Base-by-base conservation (phyloP, 2,329 filamentous ascomycete genomes). In the Thielaviopsis ethacetica region DNA sequence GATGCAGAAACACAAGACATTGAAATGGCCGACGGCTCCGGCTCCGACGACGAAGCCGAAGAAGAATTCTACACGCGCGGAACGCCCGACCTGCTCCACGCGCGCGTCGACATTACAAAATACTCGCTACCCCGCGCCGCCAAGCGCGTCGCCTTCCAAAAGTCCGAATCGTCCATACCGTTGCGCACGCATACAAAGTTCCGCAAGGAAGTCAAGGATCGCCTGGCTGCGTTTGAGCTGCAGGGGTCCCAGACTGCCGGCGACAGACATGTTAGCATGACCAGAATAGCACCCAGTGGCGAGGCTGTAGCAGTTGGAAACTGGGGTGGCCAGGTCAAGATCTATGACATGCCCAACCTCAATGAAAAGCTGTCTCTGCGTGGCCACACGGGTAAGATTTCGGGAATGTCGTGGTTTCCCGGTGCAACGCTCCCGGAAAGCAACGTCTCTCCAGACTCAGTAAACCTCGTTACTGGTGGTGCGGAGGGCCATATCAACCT, bases 61-160 rank as follows among this genome's bases (percentile, higher is more conserved):
- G 90, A 97, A 67, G 93, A 98, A 65, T 98, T 96, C 70, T 98
- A 96, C 69, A 95, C 91, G 0, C 80, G 86, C 65, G 93, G 93
- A 2, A 81, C 83, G 1, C 76, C 81, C 3, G 83, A 84, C 49
- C 75, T 98, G 24, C 72, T 95, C 4, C 76, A 86, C 56, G 88
- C 89, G 1, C 80, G 93, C 62, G 82, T 83, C 65, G 79, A 85
- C 26, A 90, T 98, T 62, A 89, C 91, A 6, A 77, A 79, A 53
- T 97, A 85, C 70, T 95, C 90, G 5, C 72, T 98, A 54, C 89
- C 90, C 1, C 78, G 88, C 59, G 88, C 93, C 56, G 88, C 87
- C 68, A 80, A 80, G 64, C 81, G 91, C 63, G 75, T 93, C 3
- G 82, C 81, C 21, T 85, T 85, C 64, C 89, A 95, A 68, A 87